Conservation (phyloP, 192 early-diverging fungal species). For the Paraglomus occultum region DNA sequence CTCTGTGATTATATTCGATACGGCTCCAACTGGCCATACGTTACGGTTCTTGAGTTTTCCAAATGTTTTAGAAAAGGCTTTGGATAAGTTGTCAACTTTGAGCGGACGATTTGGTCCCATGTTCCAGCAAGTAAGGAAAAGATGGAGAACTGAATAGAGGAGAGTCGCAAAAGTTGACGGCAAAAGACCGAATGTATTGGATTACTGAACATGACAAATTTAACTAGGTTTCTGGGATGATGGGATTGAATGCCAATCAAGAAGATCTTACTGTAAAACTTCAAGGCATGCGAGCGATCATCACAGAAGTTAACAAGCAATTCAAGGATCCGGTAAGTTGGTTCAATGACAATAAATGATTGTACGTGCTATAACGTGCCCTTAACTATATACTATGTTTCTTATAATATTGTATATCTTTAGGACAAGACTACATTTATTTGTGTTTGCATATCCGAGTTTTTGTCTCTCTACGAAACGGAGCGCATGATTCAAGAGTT, state of each 20-base stretch:
- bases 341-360: not conserved
- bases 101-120: slow-evolving; percentile 94
- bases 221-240: slow-evolving; percentile 77
- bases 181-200: not conserved
- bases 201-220: not conserved
- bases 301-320: slow-evolving; percentile 98
- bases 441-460: slow-evolving; percentile 99
- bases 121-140: slow-evolving; percentile 70
- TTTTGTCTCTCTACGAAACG: slow-evolving; percentile 99
- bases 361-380: slow-evolving; percentile 2
- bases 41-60: slow-evolving; percentile 99
- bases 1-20: slow-evolving; percentile 98
- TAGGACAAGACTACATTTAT: slow-evolving; percentile 98
- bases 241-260: slow-evolving; percentile 80
- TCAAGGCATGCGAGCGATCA: slow-evolving; percentile 92
- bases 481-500: slow-evolving; percentile 99
- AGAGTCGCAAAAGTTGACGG: not conserved
- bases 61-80: slow-evolving; percentile 93
- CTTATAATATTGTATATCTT: slow-evolving; percentile 1
- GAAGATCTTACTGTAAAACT: slow-evolving; percentile 97
- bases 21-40: slow-evolving; percentile 98
- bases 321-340: slow-evolving; percentile 95
- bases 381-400: not conserved
- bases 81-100: slow-evolving; percentile 92
- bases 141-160: not conserved